phyloP scores from a whole-genome alignment of 345 rosid species.

The Trapa incisa region DNA sequence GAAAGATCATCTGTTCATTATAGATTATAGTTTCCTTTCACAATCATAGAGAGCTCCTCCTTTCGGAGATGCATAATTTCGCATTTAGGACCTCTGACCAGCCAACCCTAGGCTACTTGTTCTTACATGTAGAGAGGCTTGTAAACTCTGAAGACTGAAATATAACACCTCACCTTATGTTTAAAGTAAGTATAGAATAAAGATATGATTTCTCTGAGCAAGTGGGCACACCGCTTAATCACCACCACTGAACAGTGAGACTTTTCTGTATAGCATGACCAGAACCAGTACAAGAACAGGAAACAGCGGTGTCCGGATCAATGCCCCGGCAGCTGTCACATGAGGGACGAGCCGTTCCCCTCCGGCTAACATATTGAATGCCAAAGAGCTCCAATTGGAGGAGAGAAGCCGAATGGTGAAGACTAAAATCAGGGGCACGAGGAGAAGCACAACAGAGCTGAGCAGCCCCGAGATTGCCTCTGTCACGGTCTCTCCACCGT shows the following conservation, averaged over 20 bases:
- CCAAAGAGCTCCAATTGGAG: constrained; percentile 58
- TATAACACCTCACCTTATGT: not conserved
- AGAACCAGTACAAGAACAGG: constrained; percentile 32
- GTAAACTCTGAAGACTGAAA: not conserved
- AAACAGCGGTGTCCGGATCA: constrained; percentile 59
- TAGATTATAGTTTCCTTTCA: too few relatives aligned
- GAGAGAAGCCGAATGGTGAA: constrained; percentile 76
- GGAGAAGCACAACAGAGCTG: constrained; percentile 68
- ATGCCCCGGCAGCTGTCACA: constrained; percentile 54
- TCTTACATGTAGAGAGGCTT: not conserved
- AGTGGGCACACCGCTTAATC: constrained; percentile 16
- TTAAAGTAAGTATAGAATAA: not conserved
- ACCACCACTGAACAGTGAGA: constrained; percentile 66
- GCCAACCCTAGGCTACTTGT: not conserved
- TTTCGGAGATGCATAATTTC: too few relatives aligned
- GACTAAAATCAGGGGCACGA: constrained; percentile 58
- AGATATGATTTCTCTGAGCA: constrained; percentile 15
- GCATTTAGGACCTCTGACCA: too few relatives aligned
- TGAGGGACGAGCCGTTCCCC: constrained; percentile 48
- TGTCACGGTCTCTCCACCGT: constrained; percentile 68
- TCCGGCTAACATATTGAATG: constrained; percentile 46
- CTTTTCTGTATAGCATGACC: constrained; percentile 52
- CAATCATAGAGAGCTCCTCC: too few relatives aligned
- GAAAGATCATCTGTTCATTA: too few relatives aligned
- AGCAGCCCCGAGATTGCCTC: constrained; percentile 63